These are phyloP conservation scores for Candida easanensis DNA, from an alignment of 805 yeast species.

Conservation along the genomic window DNA sequence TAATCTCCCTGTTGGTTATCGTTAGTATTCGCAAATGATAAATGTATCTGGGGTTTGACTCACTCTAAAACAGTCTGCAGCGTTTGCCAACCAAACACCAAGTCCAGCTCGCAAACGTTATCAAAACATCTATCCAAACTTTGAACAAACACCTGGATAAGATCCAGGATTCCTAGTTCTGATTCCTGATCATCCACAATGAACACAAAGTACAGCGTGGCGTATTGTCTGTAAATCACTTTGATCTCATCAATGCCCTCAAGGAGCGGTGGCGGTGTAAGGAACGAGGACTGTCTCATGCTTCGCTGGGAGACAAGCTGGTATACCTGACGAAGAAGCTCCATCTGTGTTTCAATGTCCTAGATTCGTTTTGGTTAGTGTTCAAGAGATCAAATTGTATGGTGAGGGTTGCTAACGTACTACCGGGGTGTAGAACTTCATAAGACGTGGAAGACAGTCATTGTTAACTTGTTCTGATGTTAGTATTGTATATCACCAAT, in stretches of 20 bases:
- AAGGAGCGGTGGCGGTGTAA: slow-evolving; percentile 80
- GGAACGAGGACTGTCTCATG: slow-evolving; percentile 78
- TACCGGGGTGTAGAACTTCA: slow-evolving; percentile 90
- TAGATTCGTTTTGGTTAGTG: slow-evolving; percentile 3
- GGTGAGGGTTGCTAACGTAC: slow-evolving; percentile 24
- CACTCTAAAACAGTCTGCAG: slow-evolving; percentile 78
- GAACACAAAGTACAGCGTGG: slow-evolving; percentile 93
- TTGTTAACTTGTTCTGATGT: slow-evolving; percentile 59
- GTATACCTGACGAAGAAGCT: slow-evolving; percentile 77
- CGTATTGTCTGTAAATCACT: slow-evolving; percentile 91
- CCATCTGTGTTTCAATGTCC: slow-evolving; percentile 78
- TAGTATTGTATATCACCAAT: background rate
- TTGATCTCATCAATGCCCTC: slow-evolving; percentile 69
- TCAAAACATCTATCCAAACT: slow-evolving; percentile 89
- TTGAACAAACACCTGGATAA: slow-evolving; percentile 96
- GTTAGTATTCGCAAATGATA: background rate
- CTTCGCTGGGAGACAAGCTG: slow-evolving; percentile 70
- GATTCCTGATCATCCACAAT: slow-evolving; percentile 95
- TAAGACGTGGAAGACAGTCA: slow-evolving; percentile 83
- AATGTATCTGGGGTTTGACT: no score
- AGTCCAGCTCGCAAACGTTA: slow-evolving; percentile 91
- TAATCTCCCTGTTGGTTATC: slow-evolving; percentile 51
- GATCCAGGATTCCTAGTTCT: slow-evolving; percentile 88
- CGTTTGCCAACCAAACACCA: slow-evolving; percentile 99
- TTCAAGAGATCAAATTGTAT: background rate